phyloP scores from a whole-genome alignment of 2,329 filamentous ascomycete species.

The Colletotrichum liaoningense region DNA sequence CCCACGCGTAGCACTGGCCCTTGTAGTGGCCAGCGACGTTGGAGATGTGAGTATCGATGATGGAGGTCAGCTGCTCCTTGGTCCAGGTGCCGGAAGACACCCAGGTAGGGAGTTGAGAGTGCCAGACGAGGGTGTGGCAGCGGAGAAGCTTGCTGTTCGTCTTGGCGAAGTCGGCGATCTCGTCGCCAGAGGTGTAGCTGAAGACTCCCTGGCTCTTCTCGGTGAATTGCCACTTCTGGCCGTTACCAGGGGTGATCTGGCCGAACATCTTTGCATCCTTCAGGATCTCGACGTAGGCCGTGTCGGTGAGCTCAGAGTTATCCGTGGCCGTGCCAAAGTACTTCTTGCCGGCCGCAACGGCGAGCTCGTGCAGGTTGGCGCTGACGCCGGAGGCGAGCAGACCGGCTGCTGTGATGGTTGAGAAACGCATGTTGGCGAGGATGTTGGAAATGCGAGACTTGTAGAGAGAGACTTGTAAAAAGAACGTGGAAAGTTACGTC shows the following conservation, averaged over 20 bases:
- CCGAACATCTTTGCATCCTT: slow-evolving; percentile 72
- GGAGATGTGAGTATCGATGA: slow-evolving; percentile 64
- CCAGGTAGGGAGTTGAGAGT: slow-evolving; percentile 60
- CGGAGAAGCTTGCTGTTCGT: slow-evolving; percentile 48
- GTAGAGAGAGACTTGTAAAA: background rate
- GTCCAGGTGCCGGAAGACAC: slow-evolving; percentile 54
- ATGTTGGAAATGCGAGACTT: slow-evolving; percentile 9
- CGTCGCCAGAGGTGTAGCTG: slow-evolving; percentile 68
- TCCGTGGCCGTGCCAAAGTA: slow-evolving; percentile 77
- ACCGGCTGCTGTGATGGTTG: slow-evolving; percentile 27
- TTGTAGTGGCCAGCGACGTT: slow-evolving; percentile 57
- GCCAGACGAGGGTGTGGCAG: slow-evolving; percentile 61
- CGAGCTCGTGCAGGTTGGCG: slow-evolving; percentile 50
- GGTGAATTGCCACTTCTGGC: slow-evolving; percentile 72
- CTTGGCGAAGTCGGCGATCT: slow-evolving; percentile 57
- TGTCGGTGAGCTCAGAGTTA: slow-evolving; percentile 62
- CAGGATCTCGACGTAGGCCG: slow-evolving; percentile 64
- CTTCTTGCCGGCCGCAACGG: slow-evolving; percentile 44
- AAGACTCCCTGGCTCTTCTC: slow-evolving; percentile 69
- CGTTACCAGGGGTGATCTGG: slow-evolving; percentile 73
- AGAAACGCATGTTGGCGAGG: slow-evolving; percentile 24
- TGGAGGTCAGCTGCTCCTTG: slow-evolving; percentile 39
- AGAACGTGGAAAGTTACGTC: slow-evolving; percentile 2
- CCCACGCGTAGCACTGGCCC: slow-evolving; percentile 62
- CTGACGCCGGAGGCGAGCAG: slow-evolving; percentile 29